A percentile compares a stretch with the other conserved stretches of the same genome.
These are phyloP conservation scores for Microdochium paspali DNA, from an alignment of 2,329 filamentous ascomycete species.

Conservation along the genomic window DNA sequence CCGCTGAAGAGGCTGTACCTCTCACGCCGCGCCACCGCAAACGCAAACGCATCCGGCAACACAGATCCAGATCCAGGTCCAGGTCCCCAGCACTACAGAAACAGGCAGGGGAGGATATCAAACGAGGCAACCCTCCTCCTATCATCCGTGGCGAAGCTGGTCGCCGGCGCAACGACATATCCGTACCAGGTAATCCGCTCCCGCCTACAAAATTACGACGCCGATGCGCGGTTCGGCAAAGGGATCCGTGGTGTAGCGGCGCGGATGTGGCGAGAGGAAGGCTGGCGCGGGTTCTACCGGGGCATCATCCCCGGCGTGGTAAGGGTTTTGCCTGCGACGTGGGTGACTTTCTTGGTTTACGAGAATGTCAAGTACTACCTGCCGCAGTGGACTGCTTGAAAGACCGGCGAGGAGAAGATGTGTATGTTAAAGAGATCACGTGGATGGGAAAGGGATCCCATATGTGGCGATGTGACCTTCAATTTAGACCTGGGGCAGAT, in stretches of 20 bases:
- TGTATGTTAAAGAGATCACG: no score
- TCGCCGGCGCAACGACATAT: conserved; percentile 85
- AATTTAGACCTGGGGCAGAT: no score
- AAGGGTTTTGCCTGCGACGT: conserved; percentile 85
- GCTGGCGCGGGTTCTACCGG: conserved; percentile 78
- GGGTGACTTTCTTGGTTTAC: conserved; percentile 94
- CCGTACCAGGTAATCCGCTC: conserved; percentile 90
- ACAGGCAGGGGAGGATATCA: conserved; percentile 34
- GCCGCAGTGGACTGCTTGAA: conserved; percentile 17
- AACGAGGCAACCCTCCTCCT: conserved; percentile 74
- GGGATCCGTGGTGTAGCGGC: conserved; percentile 60
- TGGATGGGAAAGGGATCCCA: no score
- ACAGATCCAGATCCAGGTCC: no score
- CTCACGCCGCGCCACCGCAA: conserved; percentile 19
- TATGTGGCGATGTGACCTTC: no score
- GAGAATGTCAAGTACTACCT: conserved; percentile 81
- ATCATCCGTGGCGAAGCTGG: conserved; percentile 73
- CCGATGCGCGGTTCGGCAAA: conserved; percentile 62
- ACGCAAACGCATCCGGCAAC: conserved; percentile 3
- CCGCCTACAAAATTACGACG: conserved; percentile 81
- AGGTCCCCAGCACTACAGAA: conserved; percentile 10
- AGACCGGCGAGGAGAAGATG: no score
- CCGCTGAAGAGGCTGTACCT: conserved; percentile 49
- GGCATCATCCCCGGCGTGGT: conserved; percentile 84
- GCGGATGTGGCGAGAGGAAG: conserved; percentile 73